A percentile compares a stretch with the other conserved stretches of the same genome.
Conservation (phyloP, 495 filamentous ascomycete species). For the Aspergillus mulundensis region DNA sequence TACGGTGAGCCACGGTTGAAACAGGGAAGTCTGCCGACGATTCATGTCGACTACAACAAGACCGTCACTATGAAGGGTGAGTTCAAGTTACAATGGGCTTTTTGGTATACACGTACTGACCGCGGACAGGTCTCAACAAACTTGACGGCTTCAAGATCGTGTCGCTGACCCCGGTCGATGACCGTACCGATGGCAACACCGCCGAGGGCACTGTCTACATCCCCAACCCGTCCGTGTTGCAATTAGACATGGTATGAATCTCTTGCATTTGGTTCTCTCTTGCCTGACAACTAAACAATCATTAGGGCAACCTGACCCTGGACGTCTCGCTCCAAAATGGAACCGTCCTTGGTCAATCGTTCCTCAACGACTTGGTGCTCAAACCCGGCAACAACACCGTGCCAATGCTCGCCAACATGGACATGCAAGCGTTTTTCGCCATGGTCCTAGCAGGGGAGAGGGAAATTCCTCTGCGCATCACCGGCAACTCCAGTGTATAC, state of each 20-base stretch:
- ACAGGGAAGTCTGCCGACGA: conserved; percentile 45
- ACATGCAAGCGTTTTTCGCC: background rate
- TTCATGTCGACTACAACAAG: conserved; percentile 53
- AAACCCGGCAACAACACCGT: conserved; percentile 57
- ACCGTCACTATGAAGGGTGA: conserved; percentile 54
- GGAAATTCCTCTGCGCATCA: background rate
- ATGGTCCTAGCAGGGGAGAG: background rate
- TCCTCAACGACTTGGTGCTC: conserved; percentile 55
- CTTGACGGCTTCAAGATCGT: conserved; percentile 58
- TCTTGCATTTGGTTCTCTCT: background rate
- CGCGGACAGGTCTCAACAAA: conserved; percentile 48
- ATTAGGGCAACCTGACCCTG: conserved; percentile 63
- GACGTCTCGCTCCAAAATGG: conserved; percentile 48
- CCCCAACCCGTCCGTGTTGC: conserved; percentile 66
- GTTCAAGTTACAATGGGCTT: background rate
- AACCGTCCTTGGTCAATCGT: conserved; percentile 49
- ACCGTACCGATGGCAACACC: conserved; percentile 50
- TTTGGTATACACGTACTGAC: background rate
- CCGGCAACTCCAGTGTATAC: conserved; percentile 47
- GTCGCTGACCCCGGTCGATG: conserved; percentile 36
- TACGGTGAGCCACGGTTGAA: conserved; percentile 54
- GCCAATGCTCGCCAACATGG: conserved; percentile 34
- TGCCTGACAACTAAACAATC: background rate
- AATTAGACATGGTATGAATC: conserved; percentile 53
- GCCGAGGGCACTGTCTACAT: conserved; percentile 61